Percentiles rank a stretch among this genome's conserved stretches.
These are phyloP conservation scores for Alternaria novae-zelandiae DNA, from an alignment of 2,329 filamentous ascomycete genomes.

Conservation along the genomic window DNA sequence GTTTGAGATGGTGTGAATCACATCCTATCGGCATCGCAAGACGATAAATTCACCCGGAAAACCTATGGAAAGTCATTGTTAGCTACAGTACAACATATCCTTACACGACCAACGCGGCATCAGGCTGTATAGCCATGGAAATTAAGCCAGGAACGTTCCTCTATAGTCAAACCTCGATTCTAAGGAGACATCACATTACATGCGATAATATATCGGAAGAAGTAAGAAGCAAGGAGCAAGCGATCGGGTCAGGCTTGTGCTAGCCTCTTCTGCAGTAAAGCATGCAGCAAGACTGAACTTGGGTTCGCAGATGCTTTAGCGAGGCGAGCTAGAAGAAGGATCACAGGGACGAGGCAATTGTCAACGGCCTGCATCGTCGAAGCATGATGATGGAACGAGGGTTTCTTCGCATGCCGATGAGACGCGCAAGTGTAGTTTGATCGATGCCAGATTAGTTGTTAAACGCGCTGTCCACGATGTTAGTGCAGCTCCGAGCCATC, in stretches of 20 bases:
- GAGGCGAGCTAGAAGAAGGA: neutral
- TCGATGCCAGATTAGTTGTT: neutral
- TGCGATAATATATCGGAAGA: neutral
- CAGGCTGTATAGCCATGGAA: too few relatives aligned
- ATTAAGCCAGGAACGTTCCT: too few relatives aligned
- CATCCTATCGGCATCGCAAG: too few relatives aligned
- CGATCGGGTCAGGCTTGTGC: neutral
- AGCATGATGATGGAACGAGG: neutral
- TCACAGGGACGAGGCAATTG: neutral
- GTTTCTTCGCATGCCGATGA: neutral
- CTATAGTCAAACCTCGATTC: too few relatives aligned
- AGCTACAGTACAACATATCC: too few relatives aligned
- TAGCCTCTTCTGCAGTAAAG: neutral
- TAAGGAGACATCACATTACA: too few relatives aligned
- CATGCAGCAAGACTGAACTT: neutral
- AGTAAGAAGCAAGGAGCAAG: neutral
- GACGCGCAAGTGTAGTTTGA: too few relatives aligned
- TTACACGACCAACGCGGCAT: too few relatives aligned
- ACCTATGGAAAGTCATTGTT: too few relatives aligned
- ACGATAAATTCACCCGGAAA: too few relatives aligned
- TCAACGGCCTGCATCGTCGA: neutral
- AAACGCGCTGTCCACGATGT: rapidly evolving
- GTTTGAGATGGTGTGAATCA: neutral
- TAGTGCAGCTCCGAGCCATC: neutral
- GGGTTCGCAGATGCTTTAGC: neutral